A percentile compares a stretch with the other conserved stretches of the same genome.
phyloP scores from a whole-genome alignment of 352 stramenopile genomes.

The Pythium guiyangense region DNA sequence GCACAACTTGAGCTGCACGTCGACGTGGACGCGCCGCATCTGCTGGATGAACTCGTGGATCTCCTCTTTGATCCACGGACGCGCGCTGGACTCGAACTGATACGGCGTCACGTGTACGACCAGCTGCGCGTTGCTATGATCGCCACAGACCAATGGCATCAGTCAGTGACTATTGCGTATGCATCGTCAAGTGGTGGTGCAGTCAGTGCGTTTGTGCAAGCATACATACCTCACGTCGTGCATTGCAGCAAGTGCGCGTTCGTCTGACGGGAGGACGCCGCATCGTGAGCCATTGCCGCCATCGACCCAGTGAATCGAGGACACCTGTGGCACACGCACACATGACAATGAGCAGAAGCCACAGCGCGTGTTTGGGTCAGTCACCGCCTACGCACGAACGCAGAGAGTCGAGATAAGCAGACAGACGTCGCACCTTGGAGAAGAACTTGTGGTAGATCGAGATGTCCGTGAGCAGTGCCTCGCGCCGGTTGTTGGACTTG shows the following conservation, averaged over 20 bases:
- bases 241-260: slow-evolving; percentile 29
- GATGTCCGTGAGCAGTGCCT: slow-evolving; percentile 6
- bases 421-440: slow-evolving; percentile 18
- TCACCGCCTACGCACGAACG: no score
- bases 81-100: slow-evolving; percentile 36
- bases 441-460: slow-evolving; percentile 23
- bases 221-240: slow-evolving; percentile 27
- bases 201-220: not conserved
- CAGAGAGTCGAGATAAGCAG: no score
- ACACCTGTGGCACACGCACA: slow-evolving; percentile 24
- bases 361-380: not conserved
- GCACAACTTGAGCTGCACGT: slow-evolving; percentile 42
- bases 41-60: slow-evolving; percentile 37
- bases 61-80: slow-evolving; percentile 55
- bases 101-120: slow-evolving; percentile 65
- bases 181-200: no score
- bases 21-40: slow-evolving; percentile 21
- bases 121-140: slow-evolving; percentile 30
- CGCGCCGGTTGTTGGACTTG: slow-evolving; percentile 14
- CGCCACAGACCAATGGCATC: slow-evolving; percentile 1
- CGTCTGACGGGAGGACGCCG: slow-evolving; percentile 31
- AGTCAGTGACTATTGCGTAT: not conserved
- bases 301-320: slow-evolving; percentile 65
- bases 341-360: not conserved
- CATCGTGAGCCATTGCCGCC: slow-evolving; percentile 46